Conservation (phyloP, 2,329 filamentous ascomycete species). For the Scedosporium minutisporum region DNA sequence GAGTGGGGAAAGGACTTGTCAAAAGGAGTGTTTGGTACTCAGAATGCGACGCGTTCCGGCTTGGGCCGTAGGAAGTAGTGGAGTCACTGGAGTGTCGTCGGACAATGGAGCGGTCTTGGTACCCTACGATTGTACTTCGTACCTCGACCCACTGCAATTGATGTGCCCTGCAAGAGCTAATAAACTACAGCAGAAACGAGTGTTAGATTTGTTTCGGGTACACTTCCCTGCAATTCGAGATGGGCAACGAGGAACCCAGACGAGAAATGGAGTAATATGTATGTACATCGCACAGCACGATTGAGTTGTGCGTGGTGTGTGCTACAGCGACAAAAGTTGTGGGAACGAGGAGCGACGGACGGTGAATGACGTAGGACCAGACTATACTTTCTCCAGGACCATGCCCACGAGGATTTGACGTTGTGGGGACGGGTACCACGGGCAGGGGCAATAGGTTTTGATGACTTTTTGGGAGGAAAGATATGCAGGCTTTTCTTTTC, state of each 20-base stretch:
- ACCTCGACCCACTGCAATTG: not conserved
- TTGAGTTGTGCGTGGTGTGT: too few relatives aligned
- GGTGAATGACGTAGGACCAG: too few relatives aligned
- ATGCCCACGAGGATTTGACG: not conserved
- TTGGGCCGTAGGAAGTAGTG: not conserved
- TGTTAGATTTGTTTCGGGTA: not conserved
- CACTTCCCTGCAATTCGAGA: not conserved
- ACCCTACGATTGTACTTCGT: too few relatives aligned
- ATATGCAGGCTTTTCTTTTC: not conserved
- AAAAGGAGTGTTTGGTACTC: not conserved
- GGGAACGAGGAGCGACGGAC: too few relatives aligned
- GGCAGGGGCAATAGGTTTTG: not conserved
- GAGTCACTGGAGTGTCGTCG: too few relatives aligned
- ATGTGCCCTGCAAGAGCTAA: not conserved
- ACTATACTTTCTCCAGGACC: too few relatives aligned
- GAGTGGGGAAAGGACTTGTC: conserved; percentile 1
- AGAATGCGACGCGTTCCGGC: not conserved
- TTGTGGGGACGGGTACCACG: not conserved
- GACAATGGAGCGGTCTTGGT: too few relatives aligned
- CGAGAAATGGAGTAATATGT: too few relatives aligned
- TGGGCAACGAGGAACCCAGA: not conserved
- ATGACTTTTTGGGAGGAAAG: not conserved
- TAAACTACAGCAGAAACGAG: not conserved
- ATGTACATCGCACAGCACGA: too few relatives aligned
- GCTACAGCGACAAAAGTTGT: too few relatives aligned